phyloP scores from a whole-genome alignment of 2,329 filamentous ascomycete species.

The Trichophyton benhamiae region DNA sequence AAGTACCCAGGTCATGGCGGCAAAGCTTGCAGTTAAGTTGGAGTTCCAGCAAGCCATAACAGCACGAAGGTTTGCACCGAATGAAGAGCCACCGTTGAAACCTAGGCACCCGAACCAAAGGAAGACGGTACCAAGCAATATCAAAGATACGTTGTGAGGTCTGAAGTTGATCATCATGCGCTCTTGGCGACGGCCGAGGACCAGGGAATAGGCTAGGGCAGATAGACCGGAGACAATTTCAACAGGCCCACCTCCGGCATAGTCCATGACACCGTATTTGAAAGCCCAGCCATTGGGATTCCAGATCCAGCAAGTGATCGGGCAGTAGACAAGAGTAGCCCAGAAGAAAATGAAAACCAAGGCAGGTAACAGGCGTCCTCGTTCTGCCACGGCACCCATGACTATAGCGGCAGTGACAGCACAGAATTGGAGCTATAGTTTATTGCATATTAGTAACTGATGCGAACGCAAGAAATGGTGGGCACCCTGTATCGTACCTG shows the following conservation, averaged over 20 bases:
- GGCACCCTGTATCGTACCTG: slow-evolving; percentile 43
- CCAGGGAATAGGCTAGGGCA: slow-evolving; percentile 87
- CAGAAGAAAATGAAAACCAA: slow-evolving; percentile 95
- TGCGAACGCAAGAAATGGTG: neutral
- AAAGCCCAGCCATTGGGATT: slow-evolving; percentile 87
- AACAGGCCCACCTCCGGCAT: slow-evolving; percentile 91
- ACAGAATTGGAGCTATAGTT: slow-evolving; percentile 81
- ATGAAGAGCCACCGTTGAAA: slow-evolving; percentile 93
- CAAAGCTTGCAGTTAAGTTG: slow-evolving; percentile 85
- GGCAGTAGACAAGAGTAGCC: slow-evolving; percentile 96
- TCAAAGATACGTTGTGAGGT: slow-evolving; percentile 94
- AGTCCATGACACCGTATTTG: slow-evolving; percentile 85
- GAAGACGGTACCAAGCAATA: slow-evolving; percentile 86
- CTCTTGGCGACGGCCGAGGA: slow-evolving; percentile 90
- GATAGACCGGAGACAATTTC: slow-evolving; percentile 92
- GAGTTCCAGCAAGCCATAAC: slow-evolving; percentile 98
- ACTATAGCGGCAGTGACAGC: slow-evolving; percentile 84
- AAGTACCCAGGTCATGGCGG: slow-evolving; percentile 81
- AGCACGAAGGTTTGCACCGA: slow-evolving; percentile 86
- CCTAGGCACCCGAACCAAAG: slow-evolving; percentile 99
- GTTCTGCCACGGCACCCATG: slow-evolving; percentile 83
- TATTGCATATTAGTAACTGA: neutral
- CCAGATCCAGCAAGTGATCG: slow-evolving; percentile 93
- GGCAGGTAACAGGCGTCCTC: slow-evolving; percentile 79
- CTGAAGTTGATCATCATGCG: slow-evolving; percentile 99